Evolutionary conservation across 2,329 filamentous ascomycete species (phyloP).

Genomic region (Drechslerella dactyloides): DNA sequence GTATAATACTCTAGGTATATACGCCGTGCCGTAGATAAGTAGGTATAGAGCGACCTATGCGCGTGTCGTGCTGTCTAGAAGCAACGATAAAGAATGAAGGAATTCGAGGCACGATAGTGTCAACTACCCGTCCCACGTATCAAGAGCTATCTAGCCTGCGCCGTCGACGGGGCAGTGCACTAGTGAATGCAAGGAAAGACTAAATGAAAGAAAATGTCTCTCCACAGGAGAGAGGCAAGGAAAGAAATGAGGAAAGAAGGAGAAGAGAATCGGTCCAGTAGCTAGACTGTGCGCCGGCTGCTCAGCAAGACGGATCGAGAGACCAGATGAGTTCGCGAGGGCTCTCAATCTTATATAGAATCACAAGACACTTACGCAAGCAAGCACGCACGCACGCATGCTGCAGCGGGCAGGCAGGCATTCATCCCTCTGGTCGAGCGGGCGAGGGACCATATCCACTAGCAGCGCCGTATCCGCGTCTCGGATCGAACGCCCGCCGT

Average conservation of each 20-base stretch:
- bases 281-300: constrained; percentile 25
- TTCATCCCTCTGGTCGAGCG: not conserved
- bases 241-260: constrained; percentile 14
- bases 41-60: not conserved
- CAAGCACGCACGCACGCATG: not conserved
- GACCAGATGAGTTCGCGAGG: constrained; percentile 12
- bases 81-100: constrained; percentile 3
- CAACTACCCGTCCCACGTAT: no score
- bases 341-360: constrained; percentile 31
- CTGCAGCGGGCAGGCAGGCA: not conserved
- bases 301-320: constrained; percentile 17
- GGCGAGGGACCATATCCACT: not conserved
- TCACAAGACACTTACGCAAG: not conserved
- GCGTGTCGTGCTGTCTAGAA: not conserved
- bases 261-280: constrained; percentile 16
- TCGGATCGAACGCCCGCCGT: not conserved
- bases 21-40: no score
- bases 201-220: constrained; percentile 16
- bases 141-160: constrained; percentile 27
- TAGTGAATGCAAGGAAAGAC: not conserved
- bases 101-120: not conserved
- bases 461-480: constrained; percentile 3
- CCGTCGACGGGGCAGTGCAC: constrained; percentile 26
- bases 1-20: no score
- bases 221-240: constrained; percentile 10